Conservation (phyloP, 129 eudicot genomes). For the Flaveria sonorensis region DNA sequence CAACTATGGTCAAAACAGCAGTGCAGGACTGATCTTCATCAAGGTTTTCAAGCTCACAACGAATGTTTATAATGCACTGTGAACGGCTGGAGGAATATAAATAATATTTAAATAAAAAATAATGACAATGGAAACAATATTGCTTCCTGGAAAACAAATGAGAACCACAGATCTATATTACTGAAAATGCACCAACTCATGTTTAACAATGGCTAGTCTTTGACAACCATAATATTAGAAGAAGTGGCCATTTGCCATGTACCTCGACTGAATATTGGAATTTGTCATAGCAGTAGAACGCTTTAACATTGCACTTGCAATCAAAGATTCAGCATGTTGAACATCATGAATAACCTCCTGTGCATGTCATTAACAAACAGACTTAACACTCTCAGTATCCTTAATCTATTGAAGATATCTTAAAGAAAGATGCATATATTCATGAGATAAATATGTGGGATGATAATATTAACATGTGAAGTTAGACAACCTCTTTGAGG, state of each 20-base stretch:
- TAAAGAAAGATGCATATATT: background rate
- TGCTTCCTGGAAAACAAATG: slow-evolving; percentile 8
- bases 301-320: slow-evolving; percentile 66
- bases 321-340: slow-evolving; percentile 72
- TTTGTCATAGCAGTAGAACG: slow-evolving; percentile 87
- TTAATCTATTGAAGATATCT: slow-evolving; percentile 3
- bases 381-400: background rate
- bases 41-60: slow-evolving; percentile 36
- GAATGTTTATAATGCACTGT: slow-evolving; percentile 85
- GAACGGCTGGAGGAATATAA: slow-evolving; percentile 60
- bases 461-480: background rate
- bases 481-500: slow-evolving; percentile 61
- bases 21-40: slow-evolving; percentile 41
- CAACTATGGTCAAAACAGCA: slow-evolving; percentile 73
- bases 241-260: slow-evolving; percentile 13
- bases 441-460: slow-evolving; percentile 4
- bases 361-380: slow-evolving; percentile 16
- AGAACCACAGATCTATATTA: background rate
- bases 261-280: slow-evolving; percentile 86
- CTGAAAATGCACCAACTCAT: background rate
- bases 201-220: background rate
- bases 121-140: background rate
- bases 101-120: background rate
- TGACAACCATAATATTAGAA: background rate
- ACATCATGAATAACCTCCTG: slow-evolving; percentile 58